Evolutionary conservation across 2,329 filamentous ascomycete species (phyloP).

Genomic region (Fusarium sp.): DNA sequence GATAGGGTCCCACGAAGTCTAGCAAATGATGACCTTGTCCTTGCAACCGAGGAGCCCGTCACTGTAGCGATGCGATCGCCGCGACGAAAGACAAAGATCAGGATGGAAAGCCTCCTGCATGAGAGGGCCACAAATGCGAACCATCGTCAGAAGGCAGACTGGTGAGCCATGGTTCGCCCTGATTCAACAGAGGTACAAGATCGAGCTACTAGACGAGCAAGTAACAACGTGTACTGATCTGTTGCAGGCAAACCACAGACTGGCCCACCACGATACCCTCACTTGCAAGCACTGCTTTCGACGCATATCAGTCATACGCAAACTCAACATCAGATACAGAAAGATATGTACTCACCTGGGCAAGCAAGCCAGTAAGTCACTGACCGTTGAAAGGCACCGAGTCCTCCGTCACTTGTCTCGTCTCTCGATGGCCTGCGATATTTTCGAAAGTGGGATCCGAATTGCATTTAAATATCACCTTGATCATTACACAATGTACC

Average conservation of each 20-base stretch:
- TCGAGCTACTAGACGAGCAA: background rate
- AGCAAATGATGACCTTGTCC: background rate
- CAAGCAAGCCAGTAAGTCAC: slow-evolving; percentile 1
- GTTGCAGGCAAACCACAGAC: background rate
- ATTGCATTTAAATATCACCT: slow-evolving; percentile 39
- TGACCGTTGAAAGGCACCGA: slow-evolving; percentile 3
- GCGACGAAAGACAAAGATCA: background rate
- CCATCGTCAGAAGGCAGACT: background rate
- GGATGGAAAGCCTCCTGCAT: background rate
- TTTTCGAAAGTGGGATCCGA: slow-evolving; percentile 5
- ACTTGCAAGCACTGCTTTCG: slow-evolving; percentile 20
- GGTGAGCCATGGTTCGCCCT: background rate
- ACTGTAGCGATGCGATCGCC: background rate
- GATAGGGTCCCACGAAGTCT: background rate
- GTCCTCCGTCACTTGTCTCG: slow-evolving; percentile 13
- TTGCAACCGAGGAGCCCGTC: background rate
- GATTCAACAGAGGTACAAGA: slow-evolving; percentile 10
- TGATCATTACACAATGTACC: slow-evolving; percentile 32
- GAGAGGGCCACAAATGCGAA: background rate
- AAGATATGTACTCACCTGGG: slow-evolving; percentile 16
- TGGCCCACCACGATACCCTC: background rate
- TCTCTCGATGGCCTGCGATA: background rate
- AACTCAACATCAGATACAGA: slow-evolving; percentile 11
- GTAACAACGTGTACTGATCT: slow-evolving; percentile 14
- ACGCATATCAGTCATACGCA: slow-evolving; percentile 33